Evolutionary conservation across 306 rosid genomes (phyloP).

Genomic region (Quercus suber): DNA sequence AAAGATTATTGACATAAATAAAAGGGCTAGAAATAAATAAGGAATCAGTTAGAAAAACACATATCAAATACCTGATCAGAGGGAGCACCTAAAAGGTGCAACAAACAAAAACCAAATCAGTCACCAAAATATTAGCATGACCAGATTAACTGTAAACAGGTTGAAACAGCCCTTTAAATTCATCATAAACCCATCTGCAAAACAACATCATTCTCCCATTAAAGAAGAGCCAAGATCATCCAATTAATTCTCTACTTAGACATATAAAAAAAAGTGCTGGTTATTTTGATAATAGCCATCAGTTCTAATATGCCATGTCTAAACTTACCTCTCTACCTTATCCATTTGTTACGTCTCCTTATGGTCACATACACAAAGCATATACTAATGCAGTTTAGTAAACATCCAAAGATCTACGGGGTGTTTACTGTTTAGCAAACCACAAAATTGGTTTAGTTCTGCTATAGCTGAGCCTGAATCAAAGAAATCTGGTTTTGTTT

Average conservation of each 20-base stretch:
- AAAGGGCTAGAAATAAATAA: background rate
- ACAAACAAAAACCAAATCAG: conserved; percentile 5
- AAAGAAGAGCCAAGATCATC: background rate
- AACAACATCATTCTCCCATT: conserved; percentile 6
- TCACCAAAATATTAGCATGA: conserved; percentile 13
- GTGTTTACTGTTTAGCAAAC: no score
- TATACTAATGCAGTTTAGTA: no score
- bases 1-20: background rate
- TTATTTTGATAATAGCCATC: no score
- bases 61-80: conserved; percentile 7
- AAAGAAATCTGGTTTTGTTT: no score
- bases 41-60: background rate
- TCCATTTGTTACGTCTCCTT: no score
- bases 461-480: no score
- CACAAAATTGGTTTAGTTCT: no score
- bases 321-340: no score
- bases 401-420: no score
- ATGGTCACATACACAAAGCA: no score
- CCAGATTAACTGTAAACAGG: conserved; percentile 50
- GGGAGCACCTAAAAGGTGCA: conserved; percentile 36
- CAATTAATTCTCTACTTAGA: background rate
- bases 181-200: conserved; percentile 81
- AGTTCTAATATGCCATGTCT: no score
- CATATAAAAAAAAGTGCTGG: no score
- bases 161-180: conserved; percentile 60